Evolutionary conservation across 768 basidiomycete species (phyloP).

Genomic region (Xerocomus brunneocitrinus): DNA sequence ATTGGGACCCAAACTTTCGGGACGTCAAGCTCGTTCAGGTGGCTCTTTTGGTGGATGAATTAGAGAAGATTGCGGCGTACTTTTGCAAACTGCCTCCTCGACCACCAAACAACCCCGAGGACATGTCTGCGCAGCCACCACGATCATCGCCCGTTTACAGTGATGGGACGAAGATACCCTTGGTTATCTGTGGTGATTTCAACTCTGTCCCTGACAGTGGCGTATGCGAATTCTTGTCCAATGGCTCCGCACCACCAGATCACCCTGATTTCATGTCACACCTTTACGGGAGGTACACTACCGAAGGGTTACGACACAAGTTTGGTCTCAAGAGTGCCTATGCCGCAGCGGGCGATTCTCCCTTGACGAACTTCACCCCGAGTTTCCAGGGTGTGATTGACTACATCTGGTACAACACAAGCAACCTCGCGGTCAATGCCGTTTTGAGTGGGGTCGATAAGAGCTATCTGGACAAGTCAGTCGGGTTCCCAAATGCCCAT

Average conservation of each 20-base stretch:
- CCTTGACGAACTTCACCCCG: conserved; percentile 88
- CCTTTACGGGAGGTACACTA: conserved; percentile 89
- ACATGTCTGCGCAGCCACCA: conserved; percentile 24
- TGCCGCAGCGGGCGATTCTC: conserved; percentile 51
- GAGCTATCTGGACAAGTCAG: conserved; percentile 79
- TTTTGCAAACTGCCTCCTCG: conserved; percentile 82
- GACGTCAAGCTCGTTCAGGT: conserved; percentile 98
- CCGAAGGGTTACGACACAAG: conserved; percentile 77
- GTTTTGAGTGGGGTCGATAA: conserved; percentile 88
- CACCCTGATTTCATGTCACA: conserved; percentile 93
- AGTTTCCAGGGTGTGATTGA: conserved; percentile 85
- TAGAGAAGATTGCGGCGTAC: conserved; percentile 81
- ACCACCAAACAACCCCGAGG: conserved; percentile 36
- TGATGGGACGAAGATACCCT: conserved; percentile 86
- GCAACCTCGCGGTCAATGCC: conserved; percentile 69
- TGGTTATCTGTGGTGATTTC: conserved; percentile 92
- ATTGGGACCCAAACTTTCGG: conserved; percentile 88
- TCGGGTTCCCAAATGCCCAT: conserved; percentile 95
- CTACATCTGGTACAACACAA: conserved; percentile 87
- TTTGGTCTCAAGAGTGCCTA: conserved; percentile 86
- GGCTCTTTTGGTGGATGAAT: conserved; percentile 88
- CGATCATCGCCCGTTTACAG: conserved; percentile 65
- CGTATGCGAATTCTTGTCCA: conserved; percentile 86
- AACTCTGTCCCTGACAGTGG: conserved; percentile 86
- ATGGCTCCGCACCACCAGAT: conserved; percentile 60